phyloP scores from a whole-genome alignment of 768 basidiomycete genomes.

The Cystoderma amianthinum region DNA sequence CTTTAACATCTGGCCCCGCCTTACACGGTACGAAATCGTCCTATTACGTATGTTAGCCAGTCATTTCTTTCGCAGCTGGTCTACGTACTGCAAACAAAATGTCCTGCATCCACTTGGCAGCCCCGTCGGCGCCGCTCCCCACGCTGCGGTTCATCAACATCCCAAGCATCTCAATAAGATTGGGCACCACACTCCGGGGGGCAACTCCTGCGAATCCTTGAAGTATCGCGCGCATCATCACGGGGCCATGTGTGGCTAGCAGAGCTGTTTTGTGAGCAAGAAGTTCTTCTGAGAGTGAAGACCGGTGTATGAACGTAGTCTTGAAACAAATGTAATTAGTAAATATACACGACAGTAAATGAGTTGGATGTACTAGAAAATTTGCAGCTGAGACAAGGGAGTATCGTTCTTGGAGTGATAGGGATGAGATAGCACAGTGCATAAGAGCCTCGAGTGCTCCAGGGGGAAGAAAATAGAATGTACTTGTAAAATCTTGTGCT shows the following conservation, averaged over 20 bases:
- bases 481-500: conserved; percentile 47
- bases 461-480: conserved; percentile 51
- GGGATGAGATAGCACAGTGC: conserved; percentile 53
- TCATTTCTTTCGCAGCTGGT: not conserved
- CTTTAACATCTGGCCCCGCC: conserved; percentile 70
- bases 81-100: conserved; percentile 57
- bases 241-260: conserved; percentile 48
- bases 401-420: conserved; percentile 72
- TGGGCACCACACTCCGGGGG: conserved; percentile 76
- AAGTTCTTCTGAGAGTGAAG: conserved; percentile 57
- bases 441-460: conserved; percentile 58
- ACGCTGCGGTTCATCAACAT: conserved; percentile 49
- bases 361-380: conserved; percentile 52
- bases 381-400: conserved; percentile 57
- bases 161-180: conserved; percentile 78
- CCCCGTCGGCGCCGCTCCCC: conserved; percentile 28
- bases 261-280: conserved; percentile 35
- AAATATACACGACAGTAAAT: not conserved
- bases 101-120: conserved; percentile 60
- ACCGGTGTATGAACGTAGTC: conserved; percentile 62
- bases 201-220: conserved; percentile 80
- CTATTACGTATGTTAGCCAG: too few relatives aligned
- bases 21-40: conserved; percentile 69
- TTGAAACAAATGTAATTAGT: conserved; percentile 16
- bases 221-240: conserved; percentile 68